A percentile compares a stretch with the other conserved stretches of the same genome.
Evolutionary conservation across 2,329 filamentous ascomycete species (phyloP).

Genomic region (Talaromyces pinophilus): DNA sequence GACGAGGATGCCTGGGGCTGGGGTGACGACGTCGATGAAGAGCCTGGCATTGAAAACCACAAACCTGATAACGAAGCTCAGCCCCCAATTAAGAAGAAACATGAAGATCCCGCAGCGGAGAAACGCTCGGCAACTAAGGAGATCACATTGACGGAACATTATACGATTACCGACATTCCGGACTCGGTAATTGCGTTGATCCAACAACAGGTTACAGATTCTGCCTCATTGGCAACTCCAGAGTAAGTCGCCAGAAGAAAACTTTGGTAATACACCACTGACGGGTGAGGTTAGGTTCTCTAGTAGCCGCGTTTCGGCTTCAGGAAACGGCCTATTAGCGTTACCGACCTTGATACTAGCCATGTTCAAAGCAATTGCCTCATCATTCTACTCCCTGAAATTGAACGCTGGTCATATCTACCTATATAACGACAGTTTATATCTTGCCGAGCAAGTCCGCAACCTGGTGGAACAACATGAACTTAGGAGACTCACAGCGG

Average conservation of each 20-base stretch:
- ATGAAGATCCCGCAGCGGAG: neutral
- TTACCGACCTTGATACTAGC: conserved; percentile 51
- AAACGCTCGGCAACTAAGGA: conserved; percentile 51
- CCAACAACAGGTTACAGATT: conserved; percentile 45
- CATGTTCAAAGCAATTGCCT: conserved; percentile 54
- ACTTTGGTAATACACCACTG: conserved; percentile 23
- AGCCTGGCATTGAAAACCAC: conserved; percentile 35
- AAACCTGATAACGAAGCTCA: conserved; percentile 25
- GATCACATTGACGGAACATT: conserved; percentile 79
- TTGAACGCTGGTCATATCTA: conserved; percentile 60
- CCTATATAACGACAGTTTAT: conserved; percentile 65
- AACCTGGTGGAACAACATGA: conserved; percentile 50
- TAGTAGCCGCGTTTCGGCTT: conserved; percentile 42
- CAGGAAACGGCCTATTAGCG: conserved; percentile 46
- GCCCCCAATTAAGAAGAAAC: conserved; percentile 27
- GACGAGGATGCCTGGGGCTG: conserved; percentile 77
- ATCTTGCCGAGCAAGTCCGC: conserved; percentile 58
- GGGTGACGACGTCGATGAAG: conserved; percentile 65
- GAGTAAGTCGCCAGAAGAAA: conserved; percentile 33
- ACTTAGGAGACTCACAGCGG: conserved; percentile 53
- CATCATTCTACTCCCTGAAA: conserved; percentile 48
- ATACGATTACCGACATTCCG: conserved; percentile 85
- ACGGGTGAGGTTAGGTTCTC: conserved; percentile 32
- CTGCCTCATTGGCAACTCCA: conserved; percentile 40
- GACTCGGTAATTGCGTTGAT: conserved; percentile 63